A percentile compares a stretch with the other conserved stretches of the same genome.
phyloP scores from a whole-genome alignment of 1,139 yeast genomes.

The Fermentozyma sake region DNA sequence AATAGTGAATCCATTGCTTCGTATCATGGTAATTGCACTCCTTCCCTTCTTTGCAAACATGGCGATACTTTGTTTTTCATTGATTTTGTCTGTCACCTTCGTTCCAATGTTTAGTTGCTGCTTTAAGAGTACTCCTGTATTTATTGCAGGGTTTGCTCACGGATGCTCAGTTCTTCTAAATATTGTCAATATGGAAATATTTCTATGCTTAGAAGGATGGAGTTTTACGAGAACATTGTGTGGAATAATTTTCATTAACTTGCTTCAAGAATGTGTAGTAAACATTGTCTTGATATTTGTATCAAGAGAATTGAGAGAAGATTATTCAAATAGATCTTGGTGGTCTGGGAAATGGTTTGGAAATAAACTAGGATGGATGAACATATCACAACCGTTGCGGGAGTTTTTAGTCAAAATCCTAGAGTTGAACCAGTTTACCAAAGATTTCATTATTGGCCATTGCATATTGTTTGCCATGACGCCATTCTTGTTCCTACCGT shows the following conservation, averaged over 20 bases:
- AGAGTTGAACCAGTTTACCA: conserved; percentile 66
- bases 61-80: conserved; percentile 43
- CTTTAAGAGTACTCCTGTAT: conserved; percentile 30
- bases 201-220: conserved; percentile 65
- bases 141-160: conserved; percentile 51
- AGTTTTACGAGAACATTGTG: conserved; percentile 52
- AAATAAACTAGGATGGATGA: conserved; percentile 55
- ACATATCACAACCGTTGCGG: conserved; percentile 61
- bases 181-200: conserved; percentile 51
- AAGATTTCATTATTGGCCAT: conserved; percentile 72
- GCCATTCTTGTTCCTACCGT: conserved; percentile 66
- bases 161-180: conserved; percentile 48
- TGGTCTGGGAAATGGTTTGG: conserved; percentile 81
- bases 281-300: conserved; percentile 39
- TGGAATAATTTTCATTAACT: conserved; percentile 52
- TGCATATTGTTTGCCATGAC: conserved; percentile 52
- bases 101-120: conserved; percentile 43
- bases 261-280: conserved; percentile 51
- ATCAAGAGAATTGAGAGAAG: conserved; percentile 58
- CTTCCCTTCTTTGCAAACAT: conserved; percentile 53
- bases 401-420: conserved; percentile 64
- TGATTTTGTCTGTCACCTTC: conserved; percentile 19
- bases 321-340: conserved; percentile 65
- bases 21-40: conserved; percentile 47
- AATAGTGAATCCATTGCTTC: conserved; percentile 50